These are phyloP conservation scores for Trichoderma semiorbis DNA, from an alignment of 2,329 filamentous ascomycete genomes.

Conservation along the genomic window DNA sequence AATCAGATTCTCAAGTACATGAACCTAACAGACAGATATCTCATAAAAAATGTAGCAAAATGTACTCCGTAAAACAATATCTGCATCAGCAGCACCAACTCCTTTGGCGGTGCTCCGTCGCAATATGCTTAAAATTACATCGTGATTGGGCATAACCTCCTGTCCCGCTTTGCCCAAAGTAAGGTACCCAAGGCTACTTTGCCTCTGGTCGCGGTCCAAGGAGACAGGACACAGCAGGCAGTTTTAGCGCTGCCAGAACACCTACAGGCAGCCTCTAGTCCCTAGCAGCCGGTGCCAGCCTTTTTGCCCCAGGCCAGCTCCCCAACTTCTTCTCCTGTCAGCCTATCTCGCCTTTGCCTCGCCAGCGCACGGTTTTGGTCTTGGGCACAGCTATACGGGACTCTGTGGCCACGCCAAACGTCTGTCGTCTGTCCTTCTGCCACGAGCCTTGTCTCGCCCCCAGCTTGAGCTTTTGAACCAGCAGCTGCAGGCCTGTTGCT, in stretches of 20 bases:
- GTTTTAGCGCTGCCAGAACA: not conserved
- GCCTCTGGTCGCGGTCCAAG: not conserved
- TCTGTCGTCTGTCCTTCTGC: not conserved
- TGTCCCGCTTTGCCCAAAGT: not conserved
- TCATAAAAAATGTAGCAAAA: not conserved
- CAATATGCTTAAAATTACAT: not conserved
- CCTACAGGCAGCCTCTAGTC: not conserved
- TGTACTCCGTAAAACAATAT: not conserved
- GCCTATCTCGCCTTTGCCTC: constrained; percentile 15
- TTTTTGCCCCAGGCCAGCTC: constrained; percentile 6
- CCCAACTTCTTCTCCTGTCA: constrained; percentile 8
- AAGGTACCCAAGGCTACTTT: not conserved
- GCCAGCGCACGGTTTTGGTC: constrained; percentile 5
- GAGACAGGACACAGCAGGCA: not conserved
- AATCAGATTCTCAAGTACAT: not conserved
- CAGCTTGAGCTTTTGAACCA: constrained; percentile 2
- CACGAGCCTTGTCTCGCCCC: constrained; percentile 8
- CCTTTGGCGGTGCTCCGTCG: not conserved
- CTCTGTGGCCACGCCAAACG: not conserved
- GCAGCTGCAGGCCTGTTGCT: constrained; percentile 18
- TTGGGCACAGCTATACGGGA: not conserved
- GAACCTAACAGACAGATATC: not conserved
- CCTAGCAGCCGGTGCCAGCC: not conserved
- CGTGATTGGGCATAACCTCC: not conserved
- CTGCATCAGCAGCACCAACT: not conserved